Conservation (phyloP, 1,139 yeast species). For the Pichia sp. region DNA sequence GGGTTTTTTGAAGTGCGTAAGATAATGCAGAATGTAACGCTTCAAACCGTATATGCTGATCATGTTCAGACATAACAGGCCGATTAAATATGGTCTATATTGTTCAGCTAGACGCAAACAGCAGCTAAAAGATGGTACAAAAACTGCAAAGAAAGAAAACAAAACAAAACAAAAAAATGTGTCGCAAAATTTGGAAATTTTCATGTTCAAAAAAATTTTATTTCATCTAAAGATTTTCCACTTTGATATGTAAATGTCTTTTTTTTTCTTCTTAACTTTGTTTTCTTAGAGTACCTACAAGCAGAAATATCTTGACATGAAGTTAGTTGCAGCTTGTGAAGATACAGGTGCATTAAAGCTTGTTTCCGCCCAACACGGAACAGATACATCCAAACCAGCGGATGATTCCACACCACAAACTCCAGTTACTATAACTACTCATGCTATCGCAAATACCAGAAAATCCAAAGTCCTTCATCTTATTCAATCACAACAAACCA, state of each 20-base stretch:
- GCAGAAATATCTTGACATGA: constrained; percentile 37
- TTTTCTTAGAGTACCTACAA: no score
- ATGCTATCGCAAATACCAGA: constrained; percentile 19
- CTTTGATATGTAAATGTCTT: no score
- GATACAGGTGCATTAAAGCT: constrained; percentile 56
- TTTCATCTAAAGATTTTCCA: no score
- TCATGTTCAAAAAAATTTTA: no score
- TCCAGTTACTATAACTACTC: constrained; percentile 9
- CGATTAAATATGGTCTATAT: constrained; percentile 1
- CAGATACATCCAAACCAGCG: constrained; percentile 53
- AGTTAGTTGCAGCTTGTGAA: constrained; percentile 47
- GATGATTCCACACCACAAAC: constrained; percentile 4
- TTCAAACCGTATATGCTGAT: constrained; percentile 22
- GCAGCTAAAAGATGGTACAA: no score
- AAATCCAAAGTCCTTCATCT: constrained; percentile 23
- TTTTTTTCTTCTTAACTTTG: no score
- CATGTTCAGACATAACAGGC: neutral
- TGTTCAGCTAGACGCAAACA: neutral
- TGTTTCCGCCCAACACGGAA: constrained; percentile 50
- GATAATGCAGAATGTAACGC: constrained; percentile 27
- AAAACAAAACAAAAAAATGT: no score
- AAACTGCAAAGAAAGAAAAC: no score
- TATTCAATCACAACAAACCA: constrained; percentile 22
- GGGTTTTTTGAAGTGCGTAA: constrained; percentile 64
- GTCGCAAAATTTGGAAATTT: no score